Evolutionary conservation across 225 moss, liverwort and hornwort species (phyloP), one percentile per base, ranked within the genome.

Genomic region (Sphagnum tenellum): DNA sequence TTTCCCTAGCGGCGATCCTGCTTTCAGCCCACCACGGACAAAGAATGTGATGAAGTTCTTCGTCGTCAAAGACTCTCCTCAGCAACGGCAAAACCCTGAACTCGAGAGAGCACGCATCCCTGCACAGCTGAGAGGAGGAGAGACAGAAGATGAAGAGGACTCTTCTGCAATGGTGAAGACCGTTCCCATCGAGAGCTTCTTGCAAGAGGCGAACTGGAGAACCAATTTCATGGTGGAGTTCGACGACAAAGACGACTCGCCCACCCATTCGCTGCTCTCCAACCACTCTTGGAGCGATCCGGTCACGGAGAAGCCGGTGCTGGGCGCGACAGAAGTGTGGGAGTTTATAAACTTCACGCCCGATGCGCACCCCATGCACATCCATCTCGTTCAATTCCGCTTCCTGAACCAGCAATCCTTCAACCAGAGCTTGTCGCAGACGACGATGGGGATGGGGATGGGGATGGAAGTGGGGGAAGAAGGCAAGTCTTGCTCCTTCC

Each of bases 1-100:
- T 3, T 81, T 61, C 55, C 81, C 77, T 44, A 0, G 0, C 4
- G 78, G 73, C 2, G 48, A 53, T 13, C 65, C 69, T 2, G 67
- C 14, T 7, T 45, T 9, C 10, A 70, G 62, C 56, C 67, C 71
- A 2, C 68, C 74, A 0, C 13, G 47, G 0, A 65, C 74, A 1
- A 55, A 49, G 12, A 50, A 52, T 2, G 69, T 81, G 29, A n/a
- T 77, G 60, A 58, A 71, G 55, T 71, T 70, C 66, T 5, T 5
- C 6, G 66, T 62, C 13, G 70, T 76, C 7, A 45, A 29, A 46
- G 29, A 29, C 29, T 29, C 29, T 29, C 29, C 29, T 29, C 29
- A 29, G 29, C 29, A 1, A 29, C 29, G 1, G 29, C 29, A 29
- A 29, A 29, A 29, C 29, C 29, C 29, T 29, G 29, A 29, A 29